Percentiles rank a stretch among this genome's conserved stretches.
phyloP scores from a whole-genome alignment of 257 asterid genomes.

The Linderniella brevidens region DNA sequence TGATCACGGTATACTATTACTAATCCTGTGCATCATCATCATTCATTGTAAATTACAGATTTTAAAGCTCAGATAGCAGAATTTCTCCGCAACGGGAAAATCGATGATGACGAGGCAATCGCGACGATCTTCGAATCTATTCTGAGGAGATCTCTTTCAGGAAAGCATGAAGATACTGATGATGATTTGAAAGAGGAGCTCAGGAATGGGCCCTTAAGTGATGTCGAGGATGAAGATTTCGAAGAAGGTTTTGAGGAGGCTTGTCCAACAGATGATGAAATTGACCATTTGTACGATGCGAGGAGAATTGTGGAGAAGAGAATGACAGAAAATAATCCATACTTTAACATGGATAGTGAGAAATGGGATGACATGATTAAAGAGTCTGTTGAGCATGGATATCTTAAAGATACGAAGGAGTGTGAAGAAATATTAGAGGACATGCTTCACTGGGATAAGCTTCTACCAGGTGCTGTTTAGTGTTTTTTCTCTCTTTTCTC shows the following conservation, averaged over 20 bases:
- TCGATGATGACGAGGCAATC: slow-evolving; percentile 47
- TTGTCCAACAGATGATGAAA: slow-evolving; percentile 47
- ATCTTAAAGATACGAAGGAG: slow-evolving; percentile 52
- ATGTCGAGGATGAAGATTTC: slow-evolving; percentile 38
- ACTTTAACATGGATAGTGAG: slow-evolving; percentile 44
- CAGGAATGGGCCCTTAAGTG: slow-evolving; percentile 29
- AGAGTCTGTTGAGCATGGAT: slow-evolving; percentile 49
- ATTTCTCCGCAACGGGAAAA: slow-evolving; percentile 19
- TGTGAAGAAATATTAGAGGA: slow-evolving; percentile 74
- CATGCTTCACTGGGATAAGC: slow-evolving; percentile 74
- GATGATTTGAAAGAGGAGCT: slow-evolving; percentile 52
- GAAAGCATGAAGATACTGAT: slow-evolving; percentile 56
- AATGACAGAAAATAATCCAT: slow-evolving; percentile 48
- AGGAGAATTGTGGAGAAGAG: slow-evolving; percentile 27
- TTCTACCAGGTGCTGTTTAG: slow-evolving; percentile 55
- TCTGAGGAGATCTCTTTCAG: slow-evolving; percentile 30
- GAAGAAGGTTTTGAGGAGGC: slow-evolving; percentile 54
- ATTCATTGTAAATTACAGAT: slow-evolving; percentile 24
- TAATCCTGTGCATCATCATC: too few relatives aligned
- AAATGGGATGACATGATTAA: slow-evolving; percentile 76
- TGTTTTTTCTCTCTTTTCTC: slow-evolving; percentile 2
- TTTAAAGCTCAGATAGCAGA: slow-evolving; percentile 43
- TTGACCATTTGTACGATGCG: slow-evolving; percentile 54
- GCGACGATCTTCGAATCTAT: slow-evolving; percentile 36
- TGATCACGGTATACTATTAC: too few relatives aligned